Conservation (phyloP, 352 stramenopile genomes). For the Globisporangium abappressorium region DNA sequence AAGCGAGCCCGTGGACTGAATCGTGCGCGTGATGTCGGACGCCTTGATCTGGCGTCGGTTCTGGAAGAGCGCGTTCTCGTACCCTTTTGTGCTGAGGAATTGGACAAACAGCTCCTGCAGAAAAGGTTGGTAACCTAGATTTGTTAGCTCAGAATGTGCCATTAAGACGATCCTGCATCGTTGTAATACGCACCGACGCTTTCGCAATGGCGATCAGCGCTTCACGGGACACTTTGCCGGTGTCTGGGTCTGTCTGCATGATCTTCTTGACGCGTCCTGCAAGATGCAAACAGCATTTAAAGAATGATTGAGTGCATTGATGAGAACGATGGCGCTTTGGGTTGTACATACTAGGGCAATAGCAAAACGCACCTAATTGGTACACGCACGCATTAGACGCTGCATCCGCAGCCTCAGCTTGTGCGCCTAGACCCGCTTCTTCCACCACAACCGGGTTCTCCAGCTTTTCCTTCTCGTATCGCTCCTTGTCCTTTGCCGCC, state of each 20-base stretch:
- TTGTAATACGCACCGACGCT: constrained; percentile 57
- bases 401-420: constrained; percentile 20
- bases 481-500: constrained; percentile 84
- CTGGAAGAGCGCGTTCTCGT: constrained; percentile 79
- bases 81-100: constrained; percentile 89
- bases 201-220: constrained; percentile 91
- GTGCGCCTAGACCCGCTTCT: constrained; percentile 42
- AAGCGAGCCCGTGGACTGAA: constrained; percentile 70
- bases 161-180: background rate
- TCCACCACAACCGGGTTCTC: constrained; percentile 62
- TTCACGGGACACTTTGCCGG: constrained; percentile 91
- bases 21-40: constrained; percentile 70
- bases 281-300: background rate
- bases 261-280: constrained; percentile 91
- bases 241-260: constrained; percentile 90
- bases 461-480: constrained; percentile 72
- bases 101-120: constrained; percentile 85
- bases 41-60: constrained; percentile 82
- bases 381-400: constrained; percentile 51
- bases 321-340: background rate
- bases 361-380: constrained; percentile 32
- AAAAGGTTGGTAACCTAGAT: background rate
- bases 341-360: background rate
- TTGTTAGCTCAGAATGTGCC: background rate
- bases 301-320: background rate